phyloP scores from a whole-genome alignment of 441 rosid genomes.

The Pelargonium australe region DNA sequence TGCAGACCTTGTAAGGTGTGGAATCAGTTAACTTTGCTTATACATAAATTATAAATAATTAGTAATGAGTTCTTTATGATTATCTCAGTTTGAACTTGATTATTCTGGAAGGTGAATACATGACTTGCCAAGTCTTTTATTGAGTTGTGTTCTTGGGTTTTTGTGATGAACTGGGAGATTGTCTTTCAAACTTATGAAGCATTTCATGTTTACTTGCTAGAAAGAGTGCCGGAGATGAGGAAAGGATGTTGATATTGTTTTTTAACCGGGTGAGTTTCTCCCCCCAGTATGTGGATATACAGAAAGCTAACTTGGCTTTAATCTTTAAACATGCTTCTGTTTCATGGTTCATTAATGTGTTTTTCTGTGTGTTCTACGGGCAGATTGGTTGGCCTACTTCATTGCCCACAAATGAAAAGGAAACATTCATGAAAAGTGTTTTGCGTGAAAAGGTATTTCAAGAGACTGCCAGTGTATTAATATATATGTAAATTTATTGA shows the following conservation, averaged over 20 bases:
- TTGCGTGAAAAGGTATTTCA: slow-evolving; percentile 62
- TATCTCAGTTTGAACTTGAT: background rate
- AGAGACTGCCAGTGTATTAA: background rate
- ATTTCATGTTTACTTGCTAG: slow-evolving; percentile 33
- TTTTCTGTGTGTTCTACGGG: slow-evolving; percentile 17
- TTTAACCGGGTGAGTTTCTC: slow-evolving; percentile 57
- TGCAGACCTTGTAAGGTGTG: slow-evolving; percentile 62
- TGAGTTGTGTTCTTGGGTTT: background rate
- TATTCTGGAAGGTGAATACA: background rate
- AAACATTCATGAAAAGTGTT: slow-evolving; percentile 54
- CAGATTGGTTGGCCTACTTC: slow-evolving; percentile 98
- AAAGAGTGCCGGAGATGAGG: slow-evolving; percentile 82
- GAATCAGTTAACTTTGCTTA: slow-evolving; percentile 1
- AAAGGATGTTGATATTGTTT: slow-evolving; percentile 68
- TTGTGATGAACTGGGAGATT: background rate
- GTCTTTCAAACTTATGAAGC: slow-evolving; percentile 14
- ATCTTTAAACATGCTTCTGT: slow-evolving; percentile 3
- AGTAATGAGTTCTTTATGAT: background rate
- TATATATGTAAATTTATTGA: too few relatives aligned
- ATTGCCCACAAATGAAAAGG: slow-evolving; percentile 81
- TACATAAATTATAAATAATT: background rate
- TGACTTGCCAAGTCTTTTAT: background rate
- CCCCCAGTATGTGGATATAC: slow-evolving; percentile 11
- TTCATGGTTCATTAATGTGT: slow-evolving; percentile 16
- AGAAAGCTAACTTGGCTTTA: background rate